Base-by-base conservation (phyloP, 1,284 basidiomycete species). In the Inonotus obliquus region DNA sequence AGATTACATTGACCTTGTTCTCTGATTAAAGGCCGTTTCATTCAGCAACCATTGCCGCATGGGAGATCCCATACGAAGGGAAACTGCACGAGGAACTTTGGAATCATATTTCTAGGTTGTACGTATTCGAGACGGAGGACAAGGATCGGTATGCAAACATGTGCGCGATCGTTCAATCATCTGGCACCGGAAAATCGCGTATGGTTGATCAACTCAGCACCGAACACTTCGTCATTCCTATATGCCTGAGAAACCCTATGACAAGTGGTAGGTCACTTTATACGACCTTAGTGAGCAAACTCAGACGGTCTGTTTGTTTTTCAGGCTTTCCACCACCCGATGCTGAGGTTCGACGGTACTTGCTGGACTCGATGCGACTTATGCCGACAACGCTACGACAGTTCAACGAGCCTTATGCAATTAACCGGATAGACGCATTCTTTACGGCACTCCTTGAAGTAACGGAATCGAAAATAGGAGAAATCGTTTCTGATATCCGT, bases 151-250 rank as follows among this genome's bases (percentile, higher is more conserved):
- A 39, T n/a, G 38, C 38, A 13, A 39, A 39, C 38, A 39, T 39
- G 38, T 39, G 38, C 38, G n/a, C 51, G 11, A 53, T 53, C 25
- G 11, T 53, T 9, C 51, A 53, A 29, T n/a, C 27, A n/a, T 19
- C 51, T n/a, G 51, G 51, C 17, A 53, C 35, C 27, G 51, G 51
- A 23, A 53, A 53, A 53, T 53, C 51, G 19, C 27, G 51, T n/a
- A n/a, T n/a, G n/a, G n/a, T n/a, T n/a, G n/a, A n/a, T n/a, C n/a
- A n/a, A n/a, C n/a, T n/a, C n/a, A 27, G 27, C 27, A 53, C 27
- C 17, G 17, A 53, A 35, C 27, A 32, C 27, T 53, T 53, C 51
- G 35, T 35, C 17, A 53, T 53, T 14, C 51, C 51, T 53, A 53
- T 53, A n/a, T 53, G 51, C 25, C 19, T 53, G 38, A 39, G 38